Percentiles rank a stretch among this genome's conserved stretches.
These are phyloP conservation scores for Debaryomyces coudertii DNA, from an alignment of 1,139 yeast genomes.

Conservation along the genomic window DNA sequence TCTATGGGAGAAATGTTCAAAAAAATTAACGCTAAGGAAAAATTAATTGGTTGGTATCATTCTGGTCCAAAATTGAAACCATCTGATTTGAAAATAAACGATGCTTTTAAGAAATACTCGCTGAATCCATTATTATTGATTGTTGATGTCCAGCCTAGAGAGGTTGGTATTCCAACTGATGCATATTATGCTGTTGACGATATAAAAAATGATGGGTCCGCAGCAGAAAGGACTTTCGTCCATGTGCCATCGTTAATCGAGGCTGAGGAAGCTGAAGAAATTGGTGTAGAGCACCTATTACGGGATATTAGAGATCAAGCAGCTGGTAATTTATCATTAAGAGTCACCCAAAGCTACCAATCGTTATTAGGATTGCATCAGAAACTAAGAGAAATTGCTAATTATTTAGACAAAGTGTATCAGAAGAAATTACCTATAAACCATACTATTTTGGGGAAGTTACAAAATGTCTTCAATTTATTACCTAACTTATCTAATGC, in stretches of 20 bases:
- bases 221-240: slow-evolving; percentile 88
- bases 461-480: slow-evolving; percentile 92
- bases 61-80: slow-evolving; percentile 92
- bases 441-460: slow-evolving; percentile 85
- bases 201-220: slow-evolving; percentile 94
- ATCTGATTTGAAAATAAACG: slow-evolving; percentile 89
- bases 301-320: slow-evolving; percentile 97
- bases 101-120: slow-evolving; percentile 80
- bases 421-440: slow-evolving; percentile 78
- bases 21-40: slow-evolving; percentile 95
- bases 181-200: slow-evolving; percentile 95
- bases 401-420: slow-evolving; percentile 76
- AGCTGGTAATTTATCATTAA: slow-evolving; percentile 86
- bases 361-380: slow-evolving; percentile 85
- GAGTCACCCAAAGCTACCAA: slow-evolving; percentile 85
- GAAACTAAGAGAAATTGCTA: slow-evolving; percentile 77
- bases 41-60: slow-evolving; percentile 97
- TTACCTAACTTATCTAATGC: slow-evolving; percentile 73
- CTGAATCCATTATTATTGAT: slow-evolving; percentile 82
- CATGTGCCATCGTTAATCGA: slow-evolving; percentile 92
- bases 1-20: slow-evolving; percentile 98
- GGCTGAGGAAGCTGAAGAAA: slow-evolving; percentile 99
- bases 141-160: slow-evolving; percentile 87
- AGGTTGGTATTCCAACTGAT: slow-evolving; percentile 89
- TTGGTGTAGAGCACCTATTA: slow-evolving; percentile 94